A percentile compares a stretch with the other conserved stretches of the same genome.
phyloP scores from a whole-genome alignment of 2,329 filamentous ascomycete genomes.

The Phialemonium atrogriseum region DNA sequence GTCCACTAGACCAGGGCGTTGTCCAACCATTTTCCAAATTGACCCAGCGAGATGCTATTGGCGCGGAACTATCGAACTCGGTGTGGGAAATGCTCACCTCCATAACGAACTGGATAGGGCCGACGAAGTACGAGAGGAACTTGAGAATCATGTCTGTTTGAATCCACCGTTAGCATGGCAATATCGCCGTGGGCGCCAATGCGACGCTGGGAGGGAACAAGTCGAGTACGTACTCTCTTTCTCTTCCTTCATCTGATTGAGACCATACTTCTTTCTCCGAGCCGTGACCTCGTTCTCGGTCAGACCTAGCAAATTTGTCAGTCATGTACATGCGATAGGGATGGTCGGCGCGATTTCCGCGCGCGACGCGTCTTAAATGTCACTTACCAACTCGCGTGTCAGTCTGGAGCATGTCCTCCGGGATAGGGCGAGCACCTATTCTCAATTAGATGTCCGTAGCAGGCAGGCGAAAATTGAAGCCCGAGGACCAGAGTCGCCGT shows the following conservation, averaged over 20 bases:
- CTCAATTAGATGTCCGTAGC: neutral
- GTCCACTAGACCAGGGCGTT: no score
- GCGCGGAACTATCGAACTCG: neutral
- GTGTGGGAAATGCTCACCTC: conserved; percentile 47
- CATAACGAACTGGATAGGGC: conserved; percentile 92
- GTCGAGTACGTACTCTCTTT: conserved; percentile 4
- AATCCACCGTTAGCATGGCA: conserved; percentile 4
- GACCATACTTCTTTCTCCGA: conserved; percentile 63
- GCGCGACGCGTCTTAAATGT: no score
- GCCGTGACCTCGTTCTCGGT: conserved; percentile 59
- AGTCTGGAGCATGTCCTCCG: conserved; percentile 67
- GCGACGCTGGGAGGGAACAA: neutral
- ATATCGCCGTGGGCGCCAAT: neutral
- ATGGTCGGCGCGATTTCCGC: no score
- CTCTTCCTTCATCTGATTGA: conserved; percentile 65
- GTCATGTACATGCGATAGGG: neutral
- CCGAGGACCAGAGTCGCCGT: no score
- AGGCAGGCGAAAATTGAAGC: no score
- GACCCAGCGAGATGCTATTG: no score
- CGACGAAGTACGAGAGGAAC: conserved; percentile 75
- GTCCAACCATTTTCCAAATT: no score
- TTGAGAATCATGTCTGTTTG: conserved; percentile 58
- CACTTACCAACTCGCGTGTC: conserved; percentile 56
- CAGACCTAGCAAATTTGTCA: no score
- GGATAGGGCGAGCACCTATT: conserved; percentile 45